Evolutionary conservation across 176 grass and related monocot species (phyloP).

Genomic region (Tillandsia fasciculata): DNA sequence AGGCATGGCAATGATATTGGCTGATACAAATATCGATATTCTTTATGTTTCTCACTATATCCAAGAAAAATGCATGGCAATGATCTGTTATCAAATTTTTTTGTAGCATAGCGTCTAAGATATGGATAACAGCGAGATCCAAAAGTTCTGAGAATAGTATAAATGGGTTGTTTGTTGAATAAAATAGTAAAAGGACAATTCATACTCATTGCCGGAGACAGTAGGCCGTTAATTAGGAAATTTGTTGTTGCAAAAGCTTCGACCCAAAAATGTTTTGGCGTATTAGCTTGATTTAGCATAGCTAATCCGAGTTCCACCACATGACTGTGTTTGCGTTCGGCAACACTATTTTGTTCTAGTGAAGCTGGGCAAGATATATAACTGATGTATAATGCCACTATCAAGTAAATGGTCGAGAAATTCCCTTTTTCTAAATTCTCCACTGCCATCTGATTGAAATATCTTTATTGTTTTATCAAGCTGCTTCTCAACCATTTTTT

Average conservation of each 20-base stretch:
- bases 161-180: not conserved
- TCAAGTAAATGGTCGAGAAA: not conserved
- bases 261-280: not conserved
- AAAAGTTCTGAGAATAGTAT: not conserved
- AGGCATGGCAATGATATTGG: no score
- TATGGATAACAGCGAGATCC: not conserved
- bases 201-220: not conserved
- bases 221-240: not conserved
- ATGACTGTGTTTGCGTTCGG: no score
- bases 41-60: not conserved
- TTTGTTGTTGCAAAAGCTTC: not conserved
- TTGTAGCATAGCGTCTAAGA: not conserved
- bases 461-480: no score
- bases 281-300: not conserved
- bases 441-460: no score
- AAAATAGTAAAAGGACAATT: not conserved
- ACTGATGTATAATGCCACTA: not conserved
- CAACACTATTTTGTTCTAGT: no score
- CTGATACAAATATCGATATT: not conserved
- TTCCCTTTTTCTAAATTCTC: not conserved
- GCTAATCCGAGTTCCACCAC: not conserved
- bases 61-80: not conserved
- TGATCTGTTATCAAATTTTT: not conserved
- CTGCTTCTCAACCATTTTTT: no score
- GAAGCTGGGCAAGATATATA: not conserved